Percentiles rank a stretch among this genome's conserved stretches.
These are phyloP conservation scores for Arctium lappa DNA, from an alignment of 129 eudicot genomes.

Conservation along the genomic window DNA sequence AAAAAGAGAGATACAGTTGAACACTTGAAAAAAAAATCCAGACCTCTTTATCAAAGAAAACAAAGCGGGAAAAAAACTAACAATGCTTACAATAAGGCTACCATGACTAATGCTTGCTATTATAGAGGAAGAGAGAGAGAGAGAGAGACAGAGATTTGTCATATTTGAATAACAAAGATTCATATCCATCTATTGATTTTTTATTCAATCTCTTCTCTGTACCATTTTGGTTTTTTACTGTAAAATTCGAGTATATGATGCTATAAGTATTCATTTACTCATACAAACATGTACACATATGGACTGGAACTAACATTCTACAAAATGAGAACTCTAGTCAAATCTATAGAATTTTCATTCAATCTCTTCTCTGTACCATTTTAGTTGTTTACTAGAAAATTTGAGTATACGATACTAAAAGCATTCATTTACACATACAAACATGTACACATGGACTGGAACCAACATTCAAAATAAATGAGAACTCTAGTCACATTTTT, in stretches of 20 bases:
- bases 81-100: background rate
- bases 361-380: background rate
- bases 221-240: background rate
- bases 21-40: background rate
- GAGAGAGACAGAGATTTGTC: background rate
- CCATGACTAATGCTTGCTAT: background rate
- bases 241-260: background rate
- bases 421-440: background rate
- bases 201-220: background rate
- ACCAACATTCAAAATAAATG: background rate
- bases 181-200: background rate
- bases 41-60: background rate
- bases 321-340: background rate
- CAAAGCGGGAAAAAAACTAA: background rate
- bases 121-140: background rate
- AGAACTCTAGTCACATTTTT: background rate
- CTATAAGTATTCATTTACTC: background rate
- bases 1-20: background rate
- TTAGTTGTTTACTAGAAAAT: background rate
- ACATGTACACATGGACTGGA: conserved; percentile 1
- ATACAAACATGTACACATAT: background rate
- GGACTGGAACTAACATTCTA: background rate
- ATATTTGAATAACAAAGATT: background rate
- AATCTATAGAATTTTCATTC: background rate
- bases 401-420: background rate